Evolutionary conservation across 1,284 basidiomycete genomes (phyloP).

Genomic region (Bondarzewia mesenterica): DNA sequence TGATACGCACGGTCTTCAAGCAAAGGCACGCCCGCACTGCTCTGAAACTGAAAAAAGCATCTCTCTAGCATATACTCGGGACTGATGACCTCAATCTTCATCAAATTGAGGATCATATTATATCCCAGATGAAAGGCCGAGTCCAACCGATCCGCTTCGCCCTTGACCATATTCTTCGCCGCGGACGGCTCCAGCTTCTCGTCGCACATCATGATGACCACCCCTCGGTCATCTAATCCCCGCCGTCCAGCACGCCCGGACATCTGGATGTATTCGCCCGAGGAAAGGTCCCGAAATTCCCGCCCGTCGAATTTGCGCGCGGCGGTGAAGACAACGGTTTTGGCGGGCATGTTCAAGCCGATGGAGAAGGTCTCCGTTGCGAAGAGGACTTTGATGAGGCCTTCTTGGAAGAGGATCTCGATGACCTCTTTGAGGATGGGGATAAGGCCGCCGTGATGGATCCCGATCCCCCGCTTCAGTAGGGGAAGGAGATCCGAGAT

Average conservation of each 20-base stretch:
- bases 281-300: slow-evolving; percentile 87
- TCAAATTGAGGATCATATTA: slow-evolving; percentile 98
- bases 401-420: slow-evolving; percentile 98
- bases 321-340: slow-evolving; percentile 97
- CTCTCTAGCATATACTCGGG: slow-evolving; percentile 98
- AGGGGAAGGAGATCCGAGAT: slow-evolving; percentile 92
- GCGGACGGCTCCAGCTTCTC: slow-evolving; percentile 91
- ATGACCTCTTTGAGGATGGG: slow-evolving; percentile 99
- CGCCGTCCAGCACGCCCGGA: slow-evolving; percentile 96
- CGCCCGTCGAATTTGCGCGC: slow-evolving; percentile 95
- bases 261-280: slow-evolving; percentile 98
- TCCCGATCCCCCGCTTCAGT: slow-evolving; percentile 93
- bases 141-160: slow-evolving; percentile 94
- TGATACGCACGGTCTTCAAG: slow-evolving; percentile 76
- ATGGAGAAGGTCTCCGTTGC: slow-evolving; percentile 99
- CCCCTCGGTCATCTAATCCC: slow-evolving; percentile 96
- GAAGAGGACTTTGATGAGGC: slow-evolving; percentile 97
- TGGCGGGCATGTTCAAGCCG: slow-evolving; percentile 99
- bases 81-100: slow-evolving; percentile 98
- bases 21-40: slow-evolving; percentile 80
- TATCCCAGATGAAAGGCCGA: slow-evolving; percentile 99
- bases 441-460: slow-evolving; percentile 96
- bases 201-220: slow-evolving; percentile 99
- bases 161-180: slow-evolving; percentile 98
- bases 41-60: slow-evolving; percentile 99